Base-by-base conservation (phyloP, 2,329 filamentous ascomycete genomes). In the Phoma herbarum region DNA sequence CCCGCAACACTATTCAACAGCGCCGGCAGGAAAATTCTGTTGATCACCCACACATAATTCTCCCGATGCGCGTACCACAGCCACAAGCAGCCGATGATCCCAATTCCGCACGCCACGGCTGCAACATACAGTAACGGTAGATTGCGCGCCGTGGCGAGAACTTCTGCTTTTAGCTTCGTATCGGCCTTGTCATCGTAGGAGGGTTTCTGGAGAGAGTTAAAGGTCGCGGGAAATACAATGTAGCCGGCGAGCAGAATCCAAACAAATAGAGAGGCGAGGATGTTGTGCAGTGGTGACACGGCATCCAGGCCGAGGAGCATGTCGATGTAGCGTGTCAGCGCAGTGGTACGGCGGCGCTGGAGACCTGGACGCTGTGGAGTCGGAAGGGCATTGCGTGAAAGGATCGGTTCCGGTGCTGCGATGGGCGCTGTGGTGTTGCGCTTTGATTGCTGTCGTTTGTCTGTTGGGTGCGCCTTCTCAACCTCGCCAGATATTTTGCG, bases 41-140 rank as follows among this genome's bases (percentile, higher is more conserved):
- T 83, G 9, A 84, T 75, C 22, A 85, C 74, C 84, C 83, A 86
- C 18, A 85, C 77, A 56, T 85, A 85, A 62, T 86, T 85, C 16
- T 69, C 65, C 37, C 78, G 70, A 72, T 81, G 82, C 20, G 74
- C 71, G 50, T 77, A 72, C 60, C 77, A 82, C n/a, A 86, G 71
- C 66, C 73, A 77, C 2, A 77, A 49, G 66, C 82, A 80, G 3
- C 81, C 79, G 1, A 75, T 44, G 1, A 70, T 65, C 3, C 81
- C 81, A 4, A 80, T 56, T 8, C 72, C 74, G 56, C 83, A 81
- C 28, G 79, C 78, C 9, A 78, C 70, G 16, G 78, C 79, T 1
- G 80, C 79, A 14, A 84, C 67, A 26, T 77, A 81, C 20, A 84
- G 70, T 9, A 83, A 69, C 1, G 75, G 79, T n/a, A 79, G 67